These are phyloP conservation scores for Coemansia sp. DNA, from an alignment of 192 early-diverging fungal species.

Conservation along the genomic window DNA sequence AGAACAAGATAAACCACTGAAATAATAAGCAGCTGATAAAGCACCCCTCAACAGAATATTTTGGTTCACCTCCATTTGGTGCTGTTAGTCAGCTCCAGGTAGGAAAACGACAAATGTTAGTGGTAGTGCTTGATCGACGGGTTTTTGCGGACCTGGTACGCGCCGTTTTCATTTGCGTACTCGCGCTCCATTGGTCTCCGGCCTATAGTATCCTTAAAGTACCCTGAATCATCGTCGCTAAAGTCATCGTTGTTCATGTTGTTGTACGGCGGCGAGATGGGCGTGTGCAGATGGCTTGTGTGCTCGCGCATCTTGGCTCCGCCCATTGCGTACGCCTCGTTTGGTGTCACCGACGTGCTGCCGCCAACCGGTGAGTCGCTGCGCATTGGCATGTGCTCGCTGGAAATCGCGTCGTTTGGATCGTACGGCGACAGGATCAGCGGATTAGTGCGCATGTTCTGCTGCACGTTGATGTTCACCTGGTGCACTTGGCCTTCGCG, in stretches of 20 bases:
- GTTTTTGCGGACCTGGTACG: slow-evolving; percentile 45
- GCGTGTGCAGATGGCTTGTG: slow-evolving; percentile 14
- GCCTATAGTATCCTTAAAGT: slow-evolving; percentile 29
- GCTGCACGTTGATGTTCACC: slow-evolving; percentile 15
- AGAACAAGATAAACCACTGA: no score
- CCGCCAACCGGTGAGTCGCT: slow-evolving; percentile 11
- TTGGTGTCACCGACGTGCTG: not conserved
- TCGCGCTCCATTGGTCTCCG: slow-evolving; percentile 24
- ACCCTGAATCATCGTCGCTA: slow-evolving; percentile 34
- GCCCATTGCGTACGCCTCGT: slow-evolving; percentile 11
- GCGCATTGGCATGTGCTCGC: not conserved
- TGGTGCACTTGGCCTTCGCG: slow-evolving; percentile 2
- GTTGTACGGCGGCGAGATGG: slow-evolving; percentile 26
- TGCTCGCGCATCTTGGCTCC: slow-evolving; percentile 8
- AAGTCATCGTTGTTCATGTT: slow-evolving; percentile 6
- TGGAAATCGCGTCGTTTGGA: slow-evolving; percentile 4
- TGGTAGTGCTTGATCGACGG: slow-evolving; percentile 35
- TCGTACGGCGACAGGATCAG: slow-evolving; percentile 21
- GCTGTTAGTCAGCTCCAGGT: no score
- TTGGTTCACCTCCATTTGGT: no score
- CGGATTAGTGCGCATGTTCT: slow-evolving; percentile 2
- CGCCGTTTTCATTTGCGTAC: slow-evolving; percentile 10
- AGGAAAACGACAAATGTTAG: not conserved
- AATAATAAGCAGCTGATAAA: no score
- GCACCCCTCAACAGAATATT: no score